These are phyloP conservation scores for Coffea eugenioides DNA, from an alignment of 257 asterid genomes.

Conservation along the genomic window DNA sequence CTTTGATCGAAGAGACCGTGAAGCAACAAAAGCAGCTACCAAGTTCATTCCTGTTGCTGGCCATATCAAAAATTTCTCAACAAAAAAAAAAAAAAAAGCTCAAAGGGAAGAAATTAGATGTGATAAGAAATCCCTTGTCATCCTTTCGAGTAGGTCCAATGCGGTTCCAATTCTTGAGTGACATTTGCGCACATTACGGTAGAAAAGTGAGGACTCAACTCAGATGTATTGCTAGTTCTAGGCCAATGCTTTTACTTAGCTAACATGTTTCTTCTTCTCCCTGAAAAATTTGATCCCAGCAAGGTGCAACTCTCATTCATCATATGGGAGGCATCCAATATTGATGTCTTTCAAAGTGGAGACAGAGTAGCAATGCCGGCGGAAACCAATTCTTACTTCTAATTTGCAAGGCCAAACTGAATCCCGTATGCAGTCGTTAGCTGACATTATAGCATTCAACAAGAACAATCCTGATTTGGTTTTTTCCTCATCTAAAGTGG, in stretches of 20 bases:
- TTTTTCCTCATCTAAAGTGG: slow-evolving; percentile 1
- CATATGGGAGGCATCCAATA: slow-evolving; percentile 41
- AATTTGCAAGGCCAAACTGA: slow-evolving; percentile 38
- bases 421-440: slow-evolving; percentile 52
- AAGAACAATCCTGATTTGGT: slow-evolving; percentile 49
- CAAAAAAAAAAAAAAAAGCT: slow-evolving; percentile 31
- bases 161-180: slow-evolving; percentile 35
- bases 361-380: slow-evolving; percentile 46
- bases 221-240: background rate
- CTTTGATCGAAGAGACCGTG: slow-evolving; percentile 43
- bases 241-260: background rate
- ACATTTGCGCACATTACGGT: slow-evolving; percentile 52
- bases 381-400: slow-evolving; percentile 35
- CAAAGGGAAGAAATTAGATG: slow-evolving; percentile 57
- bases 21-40: slow-evolving; percentile 45
- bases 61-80: slow-evolving; percentile 47
- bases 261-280: background rate
- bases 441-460: slow-evolving; percentile 59
- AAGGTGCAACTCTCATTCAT: slow-evolving; percentile 50
- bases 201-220: background rate
- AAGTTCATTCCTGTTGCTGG: slow-evolving; percentile 62
- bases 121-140: slow-evolving; percentile 53
- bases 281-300: slow-evolving; percentile 29
- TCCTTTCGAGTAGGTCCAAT: slow-evolving; percentile 24
- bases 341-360: slow-evolving; percentile 41